These are phyloP conservation scores for Thoreauomyces humboldtii DNA, from an alignment of 192 early-diverging fungal genomes.

Conservation along the genomic window DNA sequence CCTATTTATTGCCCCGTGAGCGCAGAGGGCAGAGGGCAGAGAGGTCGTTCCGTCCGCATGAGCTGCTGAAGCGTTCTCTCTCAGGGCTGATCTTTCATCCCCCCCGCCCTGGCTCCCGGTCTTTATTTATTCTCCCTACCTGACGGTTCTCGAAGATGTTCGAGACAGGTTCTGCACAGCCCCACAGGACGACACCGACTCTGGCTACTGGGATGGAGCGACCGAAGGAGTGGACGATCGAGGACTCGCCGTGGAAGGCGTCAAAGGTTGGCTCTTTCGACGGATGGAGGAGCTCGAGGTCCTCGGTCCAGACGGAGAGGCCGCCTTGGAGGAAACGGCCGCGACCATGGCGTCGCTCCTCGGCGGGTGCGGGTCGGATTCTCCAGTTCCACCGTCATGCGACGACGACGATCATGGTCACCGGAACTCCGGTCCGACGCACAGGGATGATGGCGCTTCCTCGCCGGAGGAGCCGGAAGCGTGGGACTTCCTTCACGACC, in stretches of 20 bases:
- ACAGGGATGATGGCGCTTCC: too few relatives aligned
- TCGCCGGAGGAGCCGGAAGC: background rate
- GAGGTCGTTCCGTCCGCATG: too few relatives aligned
- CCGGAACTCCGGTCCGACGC: too few relatives aligned
- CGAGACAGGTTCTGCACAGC: background rate
- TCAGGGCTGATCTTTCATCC: too few relatives aligned
- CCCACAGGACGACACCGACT: background rate
- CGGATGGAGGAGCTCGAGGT: conserved; percentile 13
- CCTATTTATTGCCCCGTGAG: too few relatives aligned
- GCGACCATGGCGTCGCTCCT: background rate
- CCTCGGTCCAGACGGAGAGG: background rate
- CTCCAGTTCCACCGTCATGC: too few relatives aligned
- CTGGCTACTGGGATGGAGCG: background rate
- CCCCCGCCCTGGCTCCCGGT: too few relatives aligned
- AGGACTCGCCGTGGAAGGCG: background rate
- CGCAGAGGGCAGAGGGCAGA: too few relatives aligned
- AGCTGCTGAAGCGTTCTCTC: too few relatives aligned
- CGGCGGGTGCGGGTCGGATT: background rate
- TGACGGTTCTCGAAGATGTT: background rate
- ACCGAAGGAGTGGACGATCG: conserved; percentile 2
- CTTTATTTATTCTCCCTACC: too few relatives aligned
- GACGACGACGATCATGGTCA: too few relatives aligned
- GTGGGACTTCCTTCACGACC: background rate
- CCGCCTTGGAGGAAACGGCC: background rate
- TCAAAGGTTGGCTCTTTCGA: conserved; percentile 6